Evolutionary conservation across 805 yeast species (phyloP).

Genomic region (Maudiozyma turicensis): DNA sequence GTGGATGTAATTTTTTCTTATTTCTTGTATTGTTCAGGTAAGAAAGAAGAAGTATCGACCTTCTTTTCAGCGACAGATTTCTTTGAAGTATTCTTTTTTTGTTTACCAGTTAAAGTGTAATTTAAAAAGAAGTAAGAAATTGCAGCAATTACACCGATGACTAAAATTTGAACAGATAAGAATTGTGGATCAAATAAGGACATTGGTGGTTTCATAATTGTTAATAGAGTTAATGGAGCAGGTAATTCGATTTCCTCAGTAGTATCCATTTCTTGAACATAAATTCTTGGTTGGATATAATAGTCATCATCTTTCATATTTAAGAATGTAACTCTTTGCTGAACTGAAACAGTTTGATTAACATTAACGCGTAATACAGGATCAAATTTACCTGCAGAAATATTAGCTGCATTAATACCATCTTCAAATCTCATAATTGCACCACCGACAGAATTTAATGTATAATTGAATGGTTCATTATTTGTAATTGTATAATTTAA

Average conservation of each 20-base stretch:
- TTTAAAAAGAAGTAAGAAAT: slow-evolving; percentile 33
- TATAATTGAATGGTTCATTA: slow-evolving; percentile 40
- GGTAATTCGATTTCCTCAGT: slow-evolving; percentile 37
- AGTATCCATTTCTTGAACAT: slow-evolving; percentile 36
- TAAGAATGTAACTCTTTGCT: slow-evolving; percentile 47
- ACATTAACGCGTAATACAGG: slow-evolving; percentile 41
- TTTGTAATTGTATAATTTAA: slow-evolving; percentile 45
- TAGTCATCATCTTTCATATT: slow-evolving; percentile 49
- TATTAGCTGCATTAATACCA: slow-evolving; percentile 45
- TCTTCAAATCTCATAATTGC: slow-evolving; percentile 45
- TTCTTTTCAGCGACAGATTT: not conserved
- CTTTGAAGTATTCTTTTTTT: not conserved
- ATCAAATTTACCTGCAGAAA: slow-evolving; percentile 58
- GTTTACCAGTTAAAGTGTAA: not conserved
- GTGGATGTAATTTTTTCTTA: not conserved
- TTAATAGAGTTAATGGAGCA: slow-evolving; percentile 47
- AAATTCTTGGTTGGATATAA: slow-evolving; percentile 47
- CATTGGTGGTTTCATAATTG: slow-evolving; percentile 53
- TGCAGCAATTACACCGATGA: slow-evolving; percentile 40
- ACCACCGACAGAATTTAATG: slow-evolving; percentile 64
- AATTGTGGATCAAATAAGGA: slow-evolving; percentile 68
- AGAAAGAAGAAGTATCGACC: slow-evolving; percentile 1
- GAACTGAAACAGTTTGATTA: slow-evolving; percentile 41
- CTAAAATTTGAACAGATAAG: slow-evolving; percentile 47
- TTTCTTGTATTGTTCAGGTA: slow-evolving; percentile 8